These are phyloP conservation scores for Chaetomiaceae sp. DNA, from an alignment of 2,329 filamentous ascomycete species.

Conservation along the genomic window DNA sequence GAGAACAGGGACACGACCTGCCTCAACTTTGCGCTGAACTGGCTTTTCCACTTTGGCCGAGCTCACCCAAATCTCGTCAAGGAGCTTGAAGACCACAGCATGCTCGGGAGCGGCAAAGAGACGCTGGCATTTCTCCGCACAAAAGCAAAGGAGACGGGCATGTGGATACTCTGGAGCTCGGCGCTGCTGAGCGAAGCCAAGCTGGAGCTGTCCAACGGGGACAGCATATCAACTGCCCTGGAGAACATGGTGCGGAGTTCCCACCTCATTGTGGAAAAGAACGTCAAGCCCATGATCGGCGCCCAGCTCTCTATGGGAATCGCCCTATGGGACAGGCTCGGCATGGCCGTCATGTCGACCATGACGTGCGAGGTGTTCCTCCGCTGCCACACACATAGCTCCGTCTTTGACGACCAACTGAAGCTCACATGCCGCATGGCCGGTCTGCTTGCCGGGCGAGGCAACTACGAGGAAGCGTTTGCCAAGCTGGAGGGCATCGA, in stretches of 20 bases:
- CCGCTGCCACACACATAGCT: slow-evolving; percentile 59
- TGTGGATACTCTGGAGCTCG: slow-evolving; percentile 80
- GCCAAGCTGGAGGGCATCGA: slow-evolving; percentile 46
- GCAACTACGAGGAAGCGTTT: slow-evolving; percentile 67
- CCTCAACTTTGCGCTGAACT: slow-evolving; percentile 91
- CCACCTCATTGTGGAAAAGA: slow-evolving; percentile 73
- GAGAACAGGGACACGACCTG: slow-evolving; percentile 91
- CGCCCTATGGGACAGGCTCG: slow-evolving; percentile 72
- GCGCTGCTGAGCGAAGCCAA: slow-evolving; percentile 84
- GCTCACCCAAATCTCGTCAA: slow-evolving; percentile 72
- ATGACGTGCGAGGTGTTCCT: slow-evolving; percentile 70
- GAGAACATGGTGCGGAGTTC: slow-evolving; percentile 80
- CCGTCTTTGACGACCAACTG: slow-evolving; percentile 70
- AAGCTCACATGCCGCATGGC: slow-evolving; percentile 69
- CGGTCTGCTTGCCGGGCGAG: slow-evolving; percentile 60
- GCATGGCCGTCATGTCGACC: slow-evolving; percentile 51
- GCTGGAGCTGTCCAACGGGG: slow-evolving; percentile 67
- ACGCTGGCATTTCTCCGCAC: slow-evolving; percentile 77
- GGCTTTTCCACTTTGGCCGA: slow-evolving; percentile 92
- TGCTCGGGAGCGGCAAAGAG: slow-evolving; percentile 75
- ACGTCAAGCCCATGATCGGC: slow-evolving; percentile 68
- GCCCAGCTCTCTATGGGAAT: slow-evolving; percentile 69
- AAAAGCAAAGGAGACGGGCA: slow-evolving; percentile 79
- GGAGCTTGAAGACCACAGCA: slow-evolving; percentile 64
- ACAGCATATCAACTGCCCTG: slow-evolving; percentile 58